Conservation (phyloP, 345 rosid genomes). For the Hirschfeldia incana region DNA sequence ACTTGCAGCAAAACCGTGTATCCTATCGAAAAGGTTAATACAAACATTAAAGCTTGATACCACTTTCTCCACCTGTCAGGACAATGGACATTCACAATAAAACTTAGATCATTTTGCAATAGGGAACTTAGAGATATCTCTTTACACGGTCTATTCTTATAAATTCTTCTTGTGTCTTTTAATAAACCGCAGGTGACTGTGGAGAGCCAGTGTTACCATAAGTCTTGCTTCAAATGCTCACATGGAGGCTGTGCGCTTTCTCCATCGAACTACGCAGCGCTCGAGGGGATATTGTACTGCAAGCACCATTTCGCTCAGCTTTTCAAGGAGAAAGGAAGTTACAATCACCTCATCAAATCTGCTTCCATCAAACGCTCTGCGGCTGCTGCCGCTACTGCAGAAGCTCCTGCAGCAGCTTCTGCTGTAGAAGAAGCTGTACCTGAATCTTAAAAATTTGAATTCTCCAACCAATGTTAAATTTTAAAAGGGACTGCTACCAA, state of each 20-base stretch:
- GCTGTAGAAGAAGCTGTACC: constrained; percentile 57
- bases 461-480: neutral
- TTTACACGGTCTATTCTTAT: too few relatives aligned
- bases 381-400: constrained; percentile 55
- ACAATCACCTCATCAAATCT: neutral
- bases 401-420: constrained; percentile 52
- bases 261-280: constrained; percentile 94
- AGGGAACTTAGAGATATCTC: too few relatives aligned
- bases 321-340: neutral
- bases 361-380: constrained; percentile 32
- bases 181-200: constrained; percentile 90
- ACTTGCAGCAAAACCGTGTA: constrained; percentile 96
- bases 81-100: too few relatives aligned
- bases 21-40: constrained; percentile 89
- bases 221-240: constrained; percentile 93
- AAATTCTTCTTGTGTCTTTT: too few relatives aligned
- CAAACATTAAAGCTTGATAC: neutral
- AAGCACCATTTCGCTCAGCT: constrained; percentile 67
- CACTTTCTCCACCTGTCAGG: too few relatives aligned
- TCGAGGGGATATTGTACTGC: constrained; percentile 88
- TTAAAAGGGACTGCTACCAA: neutral
- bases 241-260: constrained; percentile 88
- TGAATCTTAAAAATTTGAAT: constrained; percentile 48
- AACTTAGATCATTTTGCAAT: too few relatives aligned
- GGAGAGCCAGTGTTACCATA: constrained; percentile 84